Evolutionary conservation across 352 stramenopile genomes (phyloP), one percentile per base, ranked within the genome.

Genomic region (Phytopythium boreale): DNA sequence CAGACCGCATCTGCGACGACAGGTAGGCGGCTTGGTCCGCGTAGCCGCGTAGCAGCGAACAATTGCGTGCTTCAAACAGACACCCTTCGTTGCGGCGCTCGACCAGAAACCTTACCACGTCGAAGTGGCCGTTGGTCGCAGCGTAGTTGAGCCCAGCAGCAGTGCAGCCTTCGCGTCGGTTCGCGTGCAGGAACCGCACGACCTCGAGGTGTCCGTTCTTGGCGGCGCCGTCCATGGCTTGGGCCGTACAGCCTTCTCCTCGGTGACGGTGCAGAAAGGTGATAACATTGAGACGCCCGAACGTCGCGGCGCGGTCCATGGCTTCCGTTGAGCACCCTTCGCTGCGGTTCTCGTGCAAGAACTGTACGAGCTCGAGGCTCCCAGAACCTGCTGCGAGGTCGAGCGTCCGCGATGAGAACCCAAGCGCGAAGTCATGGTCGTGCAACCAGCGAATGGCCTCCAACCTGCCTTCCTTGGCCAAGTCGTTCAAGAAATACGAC

Each of bases 241-340:
- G 59, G 27, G 67, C 67, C 17, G 74, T 79, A 58, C 71, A 82
- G 1, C 71, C 74, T 64, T 79, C 69, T 15, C 70, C 36, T 8
- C 74, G 66, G 26, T 72, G 66, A 55, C 72, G 63, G 19, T 82
- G 71, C 22, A 82, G 31, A 34, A 64, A 82, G 6, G 36, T 19
- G 27, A 82, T 66, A 46, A 82, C 64, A 37, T 75, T 66, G 19
- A 79, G 37, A 55, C 75, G 52, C 4, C 71, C 71, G 22, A 53
- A 44, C 31, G 58, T 67, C n/a, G 71, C 74, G 43, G 69, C 71
- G 44, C 36, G 68, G 51, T 82, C 71, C 74, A 82, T 78, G 4
- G 72, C 72, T 34, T 41, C 55, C 10, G 62, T 70, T 10, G 71
- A 74, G 43, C 73, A 84, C 12, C 76, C 68, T 62, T 79, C 65